Conservation (phyloP, 192 early-diverging fungal species). For the Allomyces macrogynus region DNA sequence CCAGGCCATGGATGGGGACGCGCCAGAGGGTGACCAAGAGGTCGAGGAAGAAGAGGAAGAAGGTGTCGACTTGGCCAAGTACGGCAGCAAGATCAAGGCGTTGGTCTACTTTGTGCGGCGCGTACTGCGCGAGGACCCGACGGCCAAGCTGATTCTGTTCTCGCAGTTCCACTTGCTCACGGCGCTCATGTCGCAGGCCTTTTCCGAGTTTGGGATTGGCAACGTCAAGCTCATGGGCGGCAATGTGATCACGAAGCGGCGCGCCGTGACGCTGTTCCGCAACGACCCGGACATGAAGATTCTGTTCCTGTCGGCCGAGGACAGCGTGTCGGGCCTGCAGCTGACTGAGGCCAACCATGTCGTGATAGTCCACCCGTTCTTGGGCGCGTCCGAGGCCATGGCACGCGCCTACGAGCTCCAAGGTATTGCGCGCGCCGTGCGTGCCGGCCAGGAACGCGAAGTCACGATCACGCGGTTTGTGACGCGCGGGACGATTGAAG, state of each 20-base stretch:
- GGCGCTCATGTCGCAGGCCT: not conserved
- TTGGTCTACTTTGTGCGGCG: not conserved
- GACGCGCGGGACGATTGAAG: not conserved
- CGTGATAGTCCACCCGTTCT: not conserved
- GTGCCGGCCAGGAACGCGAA: not conserved
- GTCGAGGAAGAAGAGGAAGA: not conserved
- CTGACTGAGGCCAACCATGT: not conserved
- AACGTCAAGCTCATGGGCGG: not conserved
- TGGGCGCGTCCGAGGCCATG: not conserved
- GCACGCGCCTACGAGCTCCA: not conserved
- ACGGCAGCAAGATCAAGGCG: not conserved
- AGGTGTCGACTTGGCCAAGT: not conserved
- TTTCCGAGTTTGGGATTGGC: not conserved
- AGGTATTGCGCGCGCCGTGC: not conserved
- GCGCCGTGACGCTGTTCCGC: not conserved
- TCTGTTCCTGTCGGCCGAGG: not conserved
- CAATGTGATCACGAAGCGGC: not conserved
- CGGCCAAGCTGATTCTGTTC: not conserved
- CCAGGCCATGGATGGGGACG: not conserved
- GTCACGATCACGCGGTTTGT: not conserved
- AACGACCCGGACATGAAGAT: not conserved
- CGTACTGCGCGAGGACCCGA: not conserved
- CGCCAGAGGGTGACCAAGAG: not conserved
- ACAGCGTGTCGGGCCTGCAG: not conserved
- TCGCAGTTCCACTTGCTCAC: not conserved